Evolutionary conservation across 2,329 filamentous ascomycete species (phyloP).

Genomic region (Coniochaeta sp.): DNA sequence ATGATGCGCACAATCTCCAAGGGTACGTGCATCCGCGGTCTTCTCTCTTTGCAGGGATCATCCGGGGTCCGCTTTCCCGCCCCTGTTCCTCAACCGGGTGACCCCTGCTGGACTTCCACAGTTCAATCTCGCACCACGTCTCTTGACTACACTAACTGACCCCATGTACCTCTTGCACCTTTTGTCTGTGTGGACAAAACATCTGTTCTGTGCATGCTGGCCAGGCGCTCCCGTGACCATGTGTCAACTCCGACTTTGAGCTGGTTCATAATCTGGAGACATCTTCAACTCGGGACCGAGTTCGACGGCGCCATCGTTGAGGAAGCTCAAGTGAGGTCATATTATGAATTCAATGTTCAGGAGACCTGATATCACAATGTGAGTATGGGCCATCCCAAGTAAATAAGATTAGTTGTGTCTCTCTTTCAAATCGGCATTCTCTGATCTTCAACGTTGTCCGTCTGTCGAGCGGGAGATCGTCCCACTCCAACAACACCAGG

Average conservation of each 20-base stretch:
- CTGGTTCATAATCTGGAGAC: neutral
- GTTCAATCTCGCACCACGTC: too few relatives aligned
- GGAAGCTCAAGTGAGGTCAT: neutral
- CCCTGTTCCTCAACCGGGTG: neutral
- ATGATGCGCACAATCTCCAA: conserved; percentile 13
- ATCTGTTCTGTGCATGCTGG: neutral
- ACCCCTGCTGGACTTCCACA: neutral
- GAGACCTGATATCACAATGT: too few relatives aligned
- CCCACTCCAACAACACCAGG: neutral
- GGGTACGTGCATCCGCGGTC: conserved; percentile 4
- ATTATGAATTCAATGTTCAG: too few relatives aligned
- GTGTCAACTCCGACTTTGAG: too few relatives aligned
- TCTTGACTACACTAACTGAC: too few relatives aligned
- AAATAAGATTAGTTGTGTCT: too few relatives aligned
- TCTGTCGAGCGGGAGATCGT: neutral
- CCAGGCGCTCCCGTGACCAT: neutral
- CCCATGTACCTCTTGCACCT: neutral
- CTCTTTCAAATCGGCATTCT: neutral
- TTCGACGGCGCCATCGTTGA: neutral
- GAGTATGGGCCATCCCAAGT: too few relatives aligned
- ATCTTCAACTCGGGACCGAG: neutral
- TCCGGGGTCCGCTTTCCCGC: neutral
- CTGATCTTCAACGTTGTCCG: neutral
- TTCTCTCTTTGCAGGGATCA: neutral
- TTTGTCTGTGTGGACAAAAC: neutral